phyloP scores from a whole-genome alignment of 2,329 filamentous ascomycete genomes.

The Aspergillus aculeatus region DNA sequence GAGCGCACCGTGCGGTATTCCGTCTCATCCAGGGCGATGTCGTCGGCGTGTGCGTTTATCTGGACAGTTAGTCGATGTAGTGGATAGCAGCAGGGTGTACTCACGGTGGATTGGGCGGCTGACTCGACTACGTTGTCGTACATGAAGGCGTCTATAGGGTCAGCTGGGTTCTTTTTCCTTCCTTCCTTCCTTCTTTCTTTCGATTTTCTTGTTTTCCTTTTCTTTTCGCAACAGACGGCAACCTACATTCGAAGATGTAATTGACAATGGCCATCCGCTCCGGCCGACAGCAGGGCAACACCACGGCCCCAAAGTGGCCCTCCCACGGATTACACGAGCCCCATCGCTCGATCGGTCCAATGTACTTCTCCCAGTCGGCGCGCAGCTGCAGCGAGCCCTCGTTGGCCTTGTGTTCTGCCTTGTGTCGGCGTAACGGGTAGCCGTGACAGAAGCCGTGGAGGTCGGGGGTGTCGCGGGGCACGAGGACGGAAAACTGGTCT shows the following conservation, averaged over 20 bases:
- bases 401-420: constrained; percentile 15
- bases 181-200: too few species aligned
- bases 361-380: constrained; percentile 16
- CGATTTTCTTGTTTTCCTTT: too few species aligned
- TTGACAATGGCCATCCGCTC: constrained; percentile 15
- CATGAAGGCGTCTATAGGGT: constrained; percentile 14
- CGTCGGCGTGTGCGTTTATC: constrained; percentile 15
- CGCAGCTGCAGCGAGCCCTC: constrained; percentile 13
- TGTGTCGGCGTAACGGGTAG: constrained; percentile 15
- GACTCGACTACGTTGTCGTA: constrained; percentile 22
- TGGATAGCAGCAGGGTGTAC: background rate
- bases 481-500: background rate
- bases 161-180: too few species aligned
- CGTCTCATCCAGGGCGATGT: constrained; percentile 16
- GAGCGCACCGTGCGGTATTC: constrained; percentile 21
- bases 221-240: background rate
- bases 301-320: constrained; percentile 17
- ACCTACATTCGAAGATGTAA: constrained; percentile 20
- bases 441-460: constrained; percentile 14
- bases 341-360: constrained; percentile 21
- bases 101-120: constrained; percentile 12
- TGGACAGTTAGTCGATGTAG: background rate
- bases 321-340: constrained; percentile 18
- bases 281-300: constrained; percentile 15
- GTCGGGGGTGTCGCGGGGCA: background rate